These are phyloP conservation scores for Phlyctochytrium planicorne DNA, from an alignment of 192 early-diverging fungal species.

Conservation along the genomic window DNA sequence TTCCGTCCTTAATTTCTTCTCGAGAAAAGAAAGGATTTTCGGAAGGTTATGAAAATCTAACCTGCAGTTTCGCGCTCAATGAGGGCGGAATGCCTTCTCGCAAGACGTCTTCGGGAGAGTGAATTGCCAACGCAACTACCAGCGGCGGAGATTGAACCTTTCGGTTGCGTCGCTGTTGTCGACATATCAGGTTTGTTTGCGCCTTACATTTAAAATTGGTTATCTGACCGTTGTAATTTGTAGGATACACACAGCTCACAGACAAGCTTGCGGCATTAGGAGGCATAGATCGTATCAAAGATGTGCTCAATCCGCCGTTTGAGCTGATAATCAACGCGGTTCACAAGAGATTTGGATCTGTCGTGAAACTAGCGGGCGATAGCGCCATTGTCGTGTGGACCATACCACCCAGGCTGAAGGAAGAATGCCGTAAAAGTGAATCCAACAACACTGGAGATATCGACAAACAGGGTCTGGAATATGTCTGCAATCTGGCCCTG, in stretches of 20 bases:
- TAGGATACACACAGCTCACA: conserved; percentile 1
- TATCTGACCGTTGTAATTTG: neutral
- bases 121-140: too few relatives aligned
- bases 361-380: conserved; percentile 31
- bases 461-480: too few relatives aligned
- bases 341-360: conserved; percentile 18
- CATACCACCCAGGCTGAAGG: too few relatives aligned
- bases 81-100: too few relatives aligned
- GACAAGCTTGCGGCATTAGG: neutral
- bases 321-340: conserved; percentile 24
- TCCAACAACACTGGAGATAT: too few relatives aligned
- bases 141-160: neutral
- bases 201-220: too few relatives aligned
- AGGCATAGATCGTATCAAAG: conserved; percentile 15
- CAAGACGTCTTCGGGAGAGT: too few relatives aligned
- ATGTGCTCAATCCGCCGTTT: conserved; percentile 27
- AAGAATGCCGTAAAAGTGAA: too few relatives aligned
- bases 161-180: conserved; percentile 18
- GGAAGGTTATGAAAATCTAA: too few relatives aligned
- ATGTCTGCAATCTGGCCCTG: neutral
- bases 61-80: too few relatives aligned
- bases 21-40: too few relatives aligned
- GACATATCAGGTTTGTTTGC: conserved; percentile 30
- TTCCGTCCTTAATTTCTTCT: too few relatives aligned
- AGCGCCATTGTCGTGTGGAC: conserved; percentile 23